phyloP scores from a whole-genome alignment of 768 basidiomycete species.

The Suillus alpinus region DNA sequence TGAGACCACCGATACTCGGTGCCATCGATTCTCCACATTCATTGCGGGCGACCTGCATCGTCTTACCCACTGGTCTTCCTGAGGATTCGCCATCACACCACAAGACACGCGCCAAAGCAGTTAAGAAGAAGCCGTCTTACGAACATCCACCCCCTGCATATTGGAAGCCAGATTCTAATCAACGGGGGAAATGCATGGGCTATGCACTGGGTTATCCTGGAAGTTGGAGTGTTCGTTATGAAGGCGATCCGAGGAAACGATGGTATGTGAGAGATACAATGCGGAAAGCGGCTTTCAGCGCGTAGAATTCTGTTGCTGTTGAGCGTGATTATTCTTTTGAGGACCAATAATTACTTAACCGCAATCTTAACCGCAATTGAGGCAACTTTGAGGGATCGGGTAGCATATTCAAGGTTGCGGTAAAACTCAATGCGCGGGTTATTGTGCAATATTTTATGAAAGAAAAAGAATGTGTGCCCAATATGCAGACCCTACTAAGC shows the following conservation, averaged over 20 bases:
- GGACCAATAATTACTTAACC: no score
- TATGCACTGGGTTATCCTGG: constrained; percentile 32
- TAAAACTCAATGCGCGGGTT: constrained; percentile 60
- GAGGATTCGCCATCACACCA: neutral
- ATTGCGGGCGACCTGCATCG: constrained; percentile 12
- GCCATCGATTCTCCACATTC: constrained; percentile 22
- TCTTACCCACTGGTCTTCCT: constrained; percentile 18
- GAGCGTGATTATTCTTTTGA: neutral
- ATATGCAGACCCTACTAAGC: constrained; percentile 57
- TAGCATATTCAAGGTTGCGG: constrained; percentile 36
- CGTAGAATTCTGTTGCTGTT: neutral
- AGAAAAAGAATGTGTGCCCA: constrained; percentile 72
- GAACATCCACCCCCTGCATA: constrained; percentile 24
- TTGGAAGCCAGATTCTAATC: constrained; percentile 24
- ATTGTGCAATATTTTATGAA: constrained; percentile 67
- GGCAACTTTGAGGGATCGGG: no score
- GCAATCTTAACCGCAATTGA: no score
- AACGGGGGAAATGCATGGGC: constrained; percentile 25
- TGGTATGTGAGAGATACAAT: constrained; percentile 25
- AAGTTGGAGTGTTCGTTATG: constrained; percentile 20
- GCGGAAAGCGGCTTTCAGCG: constrained; percentile 18
- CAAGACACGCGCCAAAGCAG: neutral
- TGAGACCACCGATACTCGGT: neutral
- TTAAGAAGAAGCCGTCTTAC: constrained; percentile 7
- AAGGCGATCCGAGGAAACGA: constrained; percentile 7